Evolutionary conservation across 257 asterid genomes (phyloP).

Genomic region (Echium plantagineum): DNA sequence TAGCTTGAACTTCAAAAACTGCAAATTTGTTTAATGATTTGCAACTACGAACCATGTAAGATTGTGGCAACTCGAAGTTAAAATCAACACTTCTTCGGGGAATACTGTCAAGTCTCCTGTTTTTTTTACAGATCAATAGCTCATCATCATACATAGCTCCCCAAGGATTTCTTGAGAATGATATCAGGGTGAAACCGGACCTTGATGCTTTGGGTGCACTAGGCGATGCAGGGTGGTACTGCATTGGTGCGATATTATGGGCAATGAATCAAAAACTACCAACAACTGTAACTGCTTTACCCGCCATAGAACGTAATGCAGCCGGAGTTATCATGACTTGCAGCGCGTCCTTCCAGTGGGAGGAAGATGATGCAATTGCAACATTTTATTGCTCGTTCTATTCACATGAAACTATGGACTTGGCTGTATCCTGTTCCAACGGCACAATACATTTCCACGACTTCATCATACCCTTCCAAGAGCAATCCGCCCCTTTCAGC

Average conservation of each 20-base stretch:
- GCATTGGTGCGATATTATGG: slow-evolving; percentile 67
- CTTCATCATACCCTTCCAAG: slow-evolving; percentile 43
- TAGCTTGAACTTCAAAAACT: no score
- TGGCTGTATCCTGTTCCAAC: slow-evolving; percentile 36
- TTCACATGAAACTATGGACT: slow-evolving; percentile 51
- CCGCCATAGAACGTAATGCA: slow-evolving; percentile 30
- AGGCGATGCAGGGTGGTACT: slow-evolving; percentile 83
- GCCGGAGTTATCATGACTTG: slow-evolving; percentile 58
- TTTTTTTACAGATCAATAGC: slow-evolving; percentile 43
- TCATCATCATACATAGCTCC: slow-evolving; percentile 42
- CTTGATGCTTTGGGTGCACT: slow-evolving; percentile 66
- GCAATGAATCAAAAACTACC: slow-evolving; percentile 56
- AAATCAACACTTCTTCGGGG: neutral
- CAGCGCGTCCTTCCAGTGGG: slow-evolving; percentile 59
- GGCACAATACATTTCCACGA: slow-evolving; percentile 46
- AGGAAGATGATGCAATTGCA: slow-evolving; percentile 35
- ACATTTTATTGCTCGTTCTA: slow-evolving; percentile 60
- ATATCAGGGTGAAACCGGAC: slow-evolving; percentile 58
- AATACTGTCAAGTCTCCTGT: slow-evolving; percentile 2
- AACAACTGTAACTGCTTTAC: slow-evolving; percentile 50
- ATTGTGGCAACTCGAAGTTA: no score
- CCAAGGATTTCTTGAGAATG: slow-evolving; percentile 35
- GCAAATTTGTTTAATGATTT: no score
- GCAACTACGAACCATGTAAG: no score
- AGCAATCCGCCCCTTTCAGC: slow-evolving; percentile 35